Base-by-base conservation (phyloP, 1,284 basidiomycete genomes). In the Apiotrichum montevideense region DNA sequence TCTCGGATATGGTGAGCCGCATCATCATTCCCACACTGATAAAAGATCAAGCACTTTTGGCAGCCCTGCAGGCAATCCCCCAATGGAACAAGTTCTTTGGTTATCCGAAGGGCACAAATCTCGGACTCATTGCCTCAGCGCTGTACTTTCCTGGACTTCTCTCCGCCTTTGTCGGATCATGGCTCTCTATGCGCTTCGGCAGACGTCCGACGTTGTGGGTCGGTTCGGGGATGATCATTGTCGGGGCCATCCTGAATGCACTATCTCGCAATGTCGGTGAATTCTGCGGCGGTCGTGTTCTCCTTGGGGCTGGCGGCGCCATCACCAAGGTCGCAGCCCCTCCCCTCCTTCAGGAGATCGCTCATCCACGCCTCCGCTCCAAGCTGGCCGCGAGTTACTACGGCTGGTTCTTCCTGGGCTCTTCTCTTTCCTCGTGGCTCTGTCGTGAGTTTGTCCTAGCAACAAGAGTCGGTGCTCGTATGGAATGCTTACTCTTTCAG, bases 41-140 rank as follows among this genome's bases (percentile, higher is more conserved):
- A 21, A 21, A 21, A 21, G 66, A 69, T 52, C 62, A 63, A 40
- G 56, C 53, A 15, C 56, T 69, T 0, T 55, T 68, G 56, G 64
- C 33, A 15, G 37, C 40, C 14, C 37, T 35, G 11, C 59, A 63
- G 41, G 54, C 64, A 4, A 48, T 66, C 8, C 64, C 63, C 0
- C 50, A 50, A 35, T 69, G 67, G 67, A 58, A 64, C 29, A 55
- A 47, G 11, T 70, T 66, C 61, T 70, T 70, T 47, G 44, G 58
- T 33, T 40, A 54, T 2, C 68, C 68, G 3, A 51, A 49, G 9
- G 55, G 63, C 21, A 55, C 60, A 6, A 50, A 47, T 9, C 67
- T 70, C 35, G 67, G 69, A 35, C 52, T 70, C 11, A 49, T 53
- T 42, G 56, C 69, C 3, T 65, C 69, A 2, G 51, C 52, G 3